These are phyloP conservation scores for Sporothrix brunneoviolacea DNA, from an alignment of 2,329 filamentous ascomycete genomes.

Conservation along the genomic window DNA sequence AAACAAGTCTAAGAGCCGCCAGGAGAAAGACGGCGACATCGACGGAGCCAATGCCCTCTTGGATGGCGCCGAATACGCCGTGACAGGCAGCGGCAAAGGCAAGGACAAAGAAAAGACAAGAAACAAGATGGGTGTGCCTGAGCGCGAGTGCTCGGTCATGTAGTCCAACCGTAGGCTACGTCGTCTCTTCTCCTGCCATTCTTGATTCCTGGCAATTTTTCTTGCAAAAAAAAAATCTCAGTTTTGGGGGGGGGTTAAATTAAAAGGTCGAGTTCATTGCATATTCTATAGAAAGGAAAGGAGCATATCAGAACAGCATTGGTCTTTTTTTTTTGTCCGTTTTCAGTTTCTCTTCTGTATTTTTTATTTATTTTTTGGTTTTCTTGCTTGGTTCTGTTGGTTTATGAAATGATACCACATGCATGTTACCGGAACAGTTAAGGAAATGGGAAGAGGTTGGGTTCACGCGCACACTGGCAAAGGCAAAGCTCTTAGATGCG, in stretches of 20 bases:
- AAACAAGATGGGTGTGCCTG: slow-evolving; percentile 21
- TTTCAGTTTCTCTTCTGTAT: neutral
- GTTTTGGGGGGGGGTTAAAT: too few relatives aligned
- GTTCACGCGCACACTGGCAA: too few relatives aligned
- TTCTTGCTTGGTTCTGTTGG: neutral
- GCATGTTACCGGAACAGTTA: too few relatives aligned
- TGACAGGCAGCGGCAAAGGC: neutral
- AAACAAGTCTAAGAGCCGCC: too few relatives aligned
- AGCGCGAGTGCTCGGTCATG: slow-evolving; percentile 29
- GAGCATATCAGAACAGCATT: too few relatives aligned
- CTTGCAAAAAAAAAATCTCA: neutral
- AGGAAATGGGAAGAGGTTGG: too few relatives aligned
- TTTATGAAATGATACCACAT: slow-evolving; percentile 1
- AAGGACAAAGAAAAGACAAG: slow-evolving; percentile 22
- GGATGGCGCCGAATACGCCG: neutral
- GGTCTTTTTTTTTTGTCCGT: neutral
- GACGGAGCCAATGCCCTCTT: neutral
- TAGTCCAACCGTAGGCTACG: slow-evolving; percentile 11
- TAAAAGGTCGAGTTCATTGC: too few relatives aligned
- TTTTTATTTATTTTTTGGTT: neutral
- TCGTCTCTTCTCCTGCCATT: neutral
- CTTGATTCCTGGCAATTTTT: neutral
- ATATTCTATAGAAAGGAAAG: neutral
- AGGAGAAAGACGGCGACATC: slow-evolving; percentile 10
- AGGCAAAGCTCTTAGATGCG: too few relatives aligned